phyloP scores from a whole-genome alignment of 192 early-diverging fungal species.

The Coemansia furcata region DNA sequence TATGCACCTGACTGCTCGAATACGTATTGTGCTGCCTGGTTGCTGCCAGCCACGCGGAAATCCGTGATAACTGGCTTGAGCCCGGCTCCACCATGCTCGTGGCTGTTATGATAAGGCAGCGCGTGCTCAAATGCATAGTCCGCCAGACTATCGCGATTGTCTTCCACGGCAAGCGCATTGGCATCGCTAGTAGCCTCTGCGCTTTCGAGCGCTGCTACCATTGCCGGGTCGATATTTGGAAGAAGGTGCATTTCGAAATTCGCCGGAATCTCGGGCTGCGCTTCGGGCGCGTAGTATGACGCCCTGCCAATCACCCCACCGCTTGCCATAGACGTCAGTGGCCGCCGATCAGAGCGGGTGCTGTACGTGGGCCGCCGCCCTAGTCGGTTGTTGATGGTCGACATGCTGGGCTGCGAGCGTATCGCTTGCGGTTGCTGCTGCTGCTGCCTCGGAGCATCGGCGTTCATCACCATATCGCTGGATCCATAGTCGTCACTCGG shows the following conservation, averaged over 20 bases:
- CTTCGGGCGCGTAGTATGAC: conserved; percentile 35
- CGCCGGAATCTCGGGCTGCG: conserved; percentile 37
- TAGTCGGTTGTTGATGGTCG: neutral
- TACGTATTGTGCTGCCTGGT: conserved; percentile 2
- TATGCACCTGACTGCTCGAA: conserved; percentile 12
- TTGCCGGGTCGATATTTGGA: neutral
- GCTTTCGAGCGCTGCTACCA: neutral
- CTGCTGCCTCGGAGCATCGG: neutral
- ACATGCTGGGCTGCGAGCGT: neutral
- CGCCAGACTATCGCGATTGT: neutral
- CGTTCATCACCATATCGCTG: neutral
- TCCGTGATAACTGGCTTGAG: conserved; percentile 4
- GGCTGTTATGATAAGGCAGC: neutral
- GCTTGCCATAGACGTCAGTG: neutral
- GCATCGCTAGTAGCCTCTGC: neutral
- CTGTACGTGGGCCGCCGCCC: conserved; percentile 28
- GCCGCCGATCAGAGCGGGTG: conserved; percentile 24
- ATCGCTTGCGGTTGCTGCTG: neutral
- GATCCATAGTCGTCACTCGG: neutral
- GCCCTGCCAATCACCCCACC: conserved; percentile 12
- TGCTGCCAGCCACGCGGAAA: conserved; percentile 7
- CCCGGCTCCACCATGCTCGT: neutral
- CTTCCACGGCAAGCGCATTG: neutral
- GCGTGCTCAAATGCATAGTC: conserved; percentile 2
- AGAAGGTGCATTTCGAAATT: conserved; percentile 38